These are phyloP conservation scores for Capsicum pubescens DNA, from an alignment of 257 asterid genomes.

Conservation along the genomic window DNA sequence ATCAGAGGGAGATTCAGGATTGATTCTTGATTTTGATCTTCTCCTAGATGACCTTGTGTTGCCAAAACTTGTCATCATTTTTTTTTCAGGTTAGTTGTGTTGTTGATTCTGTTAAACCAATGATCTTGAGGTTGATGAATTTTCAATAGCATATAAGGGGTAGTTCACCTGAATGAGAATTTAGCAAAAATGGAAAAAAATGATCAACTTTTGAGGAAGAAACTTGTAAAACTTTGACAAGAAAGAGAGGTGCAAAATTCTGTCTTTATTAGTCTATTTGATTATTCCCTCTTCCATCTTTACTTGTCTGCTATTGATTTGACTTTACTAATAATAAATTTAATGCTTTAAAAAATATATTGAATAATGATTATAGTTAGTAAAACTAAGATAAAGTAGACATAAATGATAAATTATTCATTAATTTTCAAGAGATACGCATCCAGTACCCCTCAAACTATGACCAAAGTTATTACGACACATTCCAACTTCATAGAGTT, in stretches of 20 bases:
- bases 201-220: conserved; percentile 4
- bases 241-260: background rate
- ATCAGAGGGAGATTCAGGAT: conserved; percentile 11
- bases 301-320: too few species aligned
- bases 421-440: too few species aligned
- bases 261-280: conserved; percentile 5
- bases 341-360: too few species aligned
- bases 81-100: background rate
- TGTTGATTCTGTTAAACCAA: background rate
- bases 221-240: background rate
- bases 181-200: background rate
- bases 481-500: too few species aligned
- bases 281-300: background rate
- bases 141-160: background rate
- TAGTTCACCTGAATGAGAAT: background rate
- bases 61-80: background rate
- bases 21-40: conserved; percentile 26
- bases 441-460: too few species aligned
- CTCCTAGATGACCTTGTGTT: conserved; percentile 13
- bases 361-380: too few species aligned
- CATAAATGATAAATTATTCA: too few species aligned
- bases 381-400: too few species aligned
- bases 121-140: conserved; percentile 21
- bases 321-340: too few species aligned
- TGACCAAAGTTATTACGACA: too few species aligned